Conservation (phyloP, 108 stramenopile species). For the Epithemia pelagica region DNA sequence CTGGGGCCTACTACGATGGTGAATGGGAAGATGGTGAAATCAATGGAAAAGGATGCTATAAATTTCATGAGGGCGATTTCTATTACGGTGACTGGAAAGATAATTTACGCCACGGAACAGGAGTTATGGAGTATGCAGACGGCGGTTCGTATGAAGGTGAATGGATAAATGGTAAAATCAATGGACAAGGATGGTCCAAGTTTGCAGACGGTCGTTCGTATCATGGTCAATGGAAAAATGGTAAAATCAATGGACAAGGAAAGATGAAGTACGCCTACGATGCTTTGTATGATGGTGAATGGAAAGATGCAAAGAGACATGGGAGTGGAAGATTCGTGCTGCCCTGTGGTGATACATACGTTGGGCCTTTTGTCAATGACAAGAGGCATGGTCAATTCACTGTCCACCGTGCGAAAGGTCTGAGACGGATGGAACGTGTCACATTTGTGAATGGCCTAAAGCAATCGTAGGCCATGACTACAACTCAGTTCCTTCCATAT, state of each 20-base stretch:
- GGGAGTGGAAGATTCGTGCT: conserved; percentile 67
- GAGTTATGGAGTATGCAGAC: conserved; percentile 68
- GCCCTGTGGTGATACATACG: conserved; percentile 66
- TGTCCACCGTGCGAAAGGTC: too few species aligned
- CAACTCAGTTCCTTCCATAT: too few species aligned
- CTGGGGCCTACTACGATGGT: conserved; percentile 87
- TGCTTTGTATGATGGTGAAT: conserved; percentile 82
- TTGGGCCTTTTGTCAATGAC: conserved; percentile 82
- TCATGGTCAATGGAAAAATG: conserved; percentile 72
- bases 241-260: conserved; percentile 81
- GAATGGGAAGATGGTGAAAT: too few species aligned
- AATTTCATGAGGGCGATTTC: conserved; percentile 66
- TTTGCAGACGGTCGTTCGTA: conserved; percentile 85
- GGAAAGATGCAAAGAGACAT: conserved; percentile 68
- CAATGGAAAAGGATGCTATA: too few species aligned
- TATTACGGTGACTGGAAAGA: conserved; percentile 86
- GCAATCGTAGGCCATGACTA: too few species aligned
- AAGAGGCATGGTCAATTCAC: conserved; percentile 63
- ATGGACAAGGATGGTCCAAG: conserved; percentile 71
- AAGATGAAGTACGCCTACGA: conserved; percentile 79
- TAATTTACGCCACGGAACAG: conserved; percentile 81
- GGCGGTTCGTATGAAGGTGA: conserved; percentile 77
- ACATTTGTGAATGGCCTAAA: too few species aligned
- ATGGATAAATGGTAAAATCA: conserved; percentile 82
- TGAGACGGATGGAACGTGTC: too few species aligned